phyloP scores from a whole-genome alignment of 192 early-diverging fungal species.

The Backusella westeae region DNA sequence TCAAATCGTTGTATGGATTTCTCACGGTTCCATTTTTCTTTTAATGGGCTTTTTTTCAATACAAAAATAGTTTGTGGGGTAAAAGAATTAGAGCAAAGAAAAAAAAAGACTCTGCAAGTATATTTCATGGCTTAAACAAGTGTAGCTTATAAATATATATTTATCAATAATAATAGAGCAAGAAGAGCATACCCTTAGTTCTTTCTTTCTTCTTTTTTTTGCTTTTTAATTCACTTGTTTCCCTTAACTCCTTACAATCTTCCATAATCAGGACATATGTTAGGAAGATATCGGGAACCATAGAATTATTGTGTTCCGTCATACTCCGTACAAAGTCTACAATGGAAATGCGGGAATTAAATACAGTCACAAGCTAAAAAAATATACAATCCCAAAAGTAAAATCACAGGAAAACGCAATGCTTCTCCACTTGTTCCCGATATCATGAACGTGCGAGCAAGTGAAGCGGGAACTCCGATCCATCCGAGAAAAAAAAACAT shows the following conservation, averaged over 20 bases:
- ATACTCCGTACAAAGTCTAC: not conserved
- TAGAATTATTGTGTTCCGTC: not conserved
- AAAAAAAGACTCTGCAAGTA: not conserved
- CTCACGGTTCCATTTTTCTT: not conserved
- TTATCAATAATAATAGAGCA: not conserved
- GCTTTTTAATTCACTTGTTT: not conserved
- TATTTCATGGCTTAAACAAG: not conserved
- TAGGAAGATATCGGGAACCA: not conserved
- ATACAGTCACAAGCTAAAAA: not conserved
- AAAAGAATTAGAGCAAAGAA: not conserved
- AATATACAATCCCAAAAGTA: not conserved
- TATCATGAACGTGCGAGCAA: constrained; percentile 1
- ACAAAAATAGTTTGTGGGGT: not conserved
- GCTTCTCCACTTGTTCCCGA: constrained; percentile 3
- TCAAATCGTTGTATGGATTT: not conserved
- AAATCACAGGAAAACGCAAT: not conserved
- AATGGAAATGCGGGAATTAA: not conserved
- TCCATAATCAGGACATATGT: not conserved
- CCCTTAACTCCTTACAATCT: not conserved
- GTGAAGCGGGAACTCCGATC: not conserved
- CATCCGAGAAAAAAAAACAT: not conserved
- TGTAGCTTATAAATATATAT: not conserved
- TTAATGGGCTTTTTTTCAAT: not conserved
- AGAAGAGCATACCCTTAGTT: not conserved
- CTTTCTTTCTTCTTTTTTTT: not conserved